Percentiles rank a stretch among this genome's conserved stretches.
phyloP scores from a whole-genome alignment of 176 grass and related monocot genomes.

The Carex myosuroides region DNA sequence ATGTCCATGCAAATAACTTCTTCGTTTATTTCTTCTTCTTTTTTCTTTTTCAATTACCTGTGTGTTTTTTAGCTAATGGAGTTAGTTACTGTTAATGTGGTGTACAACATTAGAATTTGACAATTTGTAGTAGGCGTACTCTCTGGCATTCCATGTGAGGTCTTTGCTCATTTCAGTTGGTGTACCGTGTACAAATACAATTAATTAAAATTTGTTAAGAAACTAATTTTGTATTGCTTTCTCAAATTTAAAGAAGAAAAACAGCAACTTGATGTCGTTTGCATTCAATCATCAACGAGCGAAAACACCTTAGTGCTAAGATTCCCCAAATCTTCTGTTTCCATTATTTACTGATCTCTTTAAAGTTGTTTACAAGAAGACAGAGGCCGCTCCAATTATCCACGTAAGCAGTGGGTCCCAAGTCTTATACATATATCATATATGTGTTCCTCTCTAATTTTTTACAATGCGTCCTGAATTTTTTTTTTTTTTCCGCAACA shows the following conservation, averaged over 20 bases:
- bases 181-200: constrained; percentile 25
- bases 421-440: background rate
- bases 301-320: background rate
- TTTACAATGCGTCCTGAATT: background rate
- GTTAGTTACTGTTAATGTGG: constrained; percentile 7
- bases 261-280: constrained; percentile 8
- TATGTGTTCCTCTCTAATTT: too few relatives aligned
- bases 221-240: constrained; percentile 2
- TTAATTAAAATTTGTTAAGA: background rate
- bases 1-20: background rate
- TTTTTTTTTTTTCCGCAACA: background rate
- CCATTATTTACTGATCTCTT: background rate
- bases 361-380: background rate
- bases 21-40: background rate
- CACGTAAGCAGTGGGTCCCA: background rate
- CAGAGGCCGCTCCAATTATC: background rate
- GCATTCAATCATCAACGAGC: background rate
- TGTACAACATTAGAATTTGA: constrained; percentile 13
- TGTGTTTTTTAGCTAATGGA: background rate
- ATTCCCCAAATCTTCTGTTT: background rate
- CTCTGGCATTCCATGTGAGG: constrained; percentile 22
- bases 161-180: too few relatives aligned
- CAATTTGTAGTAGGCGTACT: background rate
- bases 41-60: background rate
- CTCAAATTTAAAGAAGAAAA: constrained; percentile 12